A percentile compares a stretch with the other conserved stretches of the same genome.
These are phyloP conservation scores for Fusarium buxicola DNA, from an alignment of 2,329 filamentous ascomycete species.

Conservation along the genomic window DNA sequence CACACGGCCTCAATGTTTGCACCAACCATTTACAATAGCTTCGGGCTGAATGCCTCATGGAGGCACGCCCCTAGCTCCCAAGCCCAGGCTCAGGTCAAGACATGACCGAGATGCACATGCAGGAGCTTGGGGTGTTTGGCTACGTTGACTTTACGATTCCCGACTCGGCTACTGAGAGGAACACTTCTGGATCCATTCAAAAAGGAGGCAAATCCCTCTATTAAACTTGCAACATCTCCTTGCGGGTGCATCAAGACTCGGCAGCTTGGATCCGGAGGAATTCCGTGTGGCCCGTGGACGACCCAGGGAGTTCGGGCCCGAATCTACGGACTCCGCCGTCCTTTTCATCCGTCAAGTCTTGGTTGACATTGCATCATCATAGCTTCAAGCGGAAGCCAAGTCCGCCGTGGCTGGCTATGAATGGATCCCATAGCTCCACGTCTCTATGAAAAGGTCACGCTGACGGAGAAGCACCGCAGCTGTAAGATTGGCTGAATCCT, in stretches of 20 bases:
- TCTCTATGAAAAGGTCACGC: not conserved
- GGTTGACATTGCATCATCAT: not conserved
- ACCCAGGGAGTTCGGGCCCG: conserved; percentile 17
- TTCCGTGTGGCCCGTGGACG: conserved; percentile 14
- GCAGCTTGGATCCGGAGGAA: not conserved
- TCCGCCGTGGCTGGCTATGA: conserved; percentile 23
- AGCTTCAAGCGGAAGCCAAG: conserved; percentile 1
- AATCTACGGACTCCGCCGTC: conserved; percentile 6
- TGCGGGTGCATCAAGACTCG: conserved; percentile 4
- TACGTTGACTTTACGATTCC: conserved; percentile 5
- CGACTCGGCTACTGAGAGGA: conserved; percentile 12
- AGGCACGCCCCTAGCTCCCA: conserved; percentile 4
- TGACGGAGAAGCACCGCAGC: too few species aligned
- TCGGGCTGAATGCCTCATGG: not conserved
- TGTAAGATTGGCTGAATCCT: not conserved
- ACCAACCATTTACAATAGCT: not conserved
- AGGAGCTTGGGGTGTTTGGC: conserved; percentile 4
- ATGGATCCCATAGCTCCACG: not conserved
- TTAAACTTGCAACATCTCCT: not conserved
- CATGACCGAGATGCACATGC: conserved; percentile 19
- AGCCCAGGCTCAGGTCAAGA: conserved; percentile 17
- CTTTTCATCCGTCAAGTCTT: not conserved
- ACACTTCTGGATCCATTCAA: conserved; percentile 2
- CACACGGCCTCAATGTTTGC: not conserved
- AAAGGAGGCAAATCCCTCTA: conserved; percentile 7